Percentiles rank a stretch among this genome's conserved stretches.
Conservation (phyloP, 345 rosid genomes). For the Conringia planisiliqua region DNA sequence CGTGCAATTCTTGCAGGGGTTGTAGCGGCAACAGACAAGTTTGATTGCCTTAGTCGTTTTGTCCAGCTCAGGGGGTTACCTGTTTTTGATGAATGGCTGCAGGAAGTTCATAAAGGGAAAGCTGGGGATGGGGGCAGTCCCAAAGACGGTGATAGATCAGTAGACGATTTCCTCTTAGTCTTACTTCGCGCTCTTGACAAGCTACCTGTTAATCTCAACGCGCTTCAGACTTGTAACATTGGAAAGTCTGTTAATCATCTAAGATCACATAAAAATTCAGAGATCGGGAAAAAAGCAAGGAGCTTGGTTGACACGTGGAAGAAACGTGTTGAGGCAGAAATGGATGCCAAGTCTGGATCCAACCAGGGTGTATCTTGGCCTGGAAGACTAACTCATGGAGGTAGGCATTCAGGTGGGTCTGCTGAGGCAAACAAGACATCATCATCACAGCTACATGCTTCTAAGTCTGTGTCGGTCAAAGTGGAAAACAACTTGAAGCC, state of each 20-base stretch:
- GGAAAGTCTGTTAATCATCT: constrained; percentile 92
- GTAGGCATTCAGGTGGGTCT: constrained; percentile 52
- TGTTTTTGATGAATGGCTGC: constrained; percentile 94
- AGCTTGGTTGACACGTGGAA: constrained; percentile 95
- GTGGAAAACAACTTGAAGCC: constrained; percentile 48
- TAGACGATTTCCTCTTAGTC: constrained; percentile 70
- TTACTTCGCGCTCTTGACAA: constrained; percentile 88
- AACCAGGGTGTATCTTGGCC: constrained; percentile 64
- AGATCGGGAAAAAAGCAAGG: constrained; percentile 88
- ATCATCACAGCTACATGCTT: constrained; percentile 49
- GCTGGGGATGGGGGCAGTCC: constrained; percentile 60
- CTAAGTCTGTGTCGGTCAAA: constrained; percentile 58
- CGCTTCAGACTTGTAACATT: constrained; percentile 80
- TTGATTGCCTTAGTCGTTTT: constrained; percentile 72
- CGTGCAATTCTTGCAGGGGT: constrained; percentile 69
- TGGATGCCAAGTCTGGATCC: constrained; percentile 75
- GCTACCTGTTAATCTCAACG: constrained; percentile 85
- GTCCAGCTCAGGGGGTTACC: constrained; percentile 83
- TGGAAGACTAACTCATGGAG: constrained; percentile 62
- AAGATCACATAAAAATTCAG: constrained; percentile 70
- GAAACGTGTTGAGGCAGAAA: constrained; percentile 92
- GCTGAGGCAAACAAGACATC: constrained; percentile 64
- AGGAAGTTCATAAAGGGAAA: constrained; percentile 89
- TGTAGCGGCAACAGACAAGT: constrained; percentile 72
- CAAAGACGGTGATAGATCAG: constrained; percentile 60